Percentiles rank a stretch among this genome's conserved stretches.
phyloP scores from a whole-genome alignment of 176 grass and related monocot species.

The Phragmites australis region DNA sequence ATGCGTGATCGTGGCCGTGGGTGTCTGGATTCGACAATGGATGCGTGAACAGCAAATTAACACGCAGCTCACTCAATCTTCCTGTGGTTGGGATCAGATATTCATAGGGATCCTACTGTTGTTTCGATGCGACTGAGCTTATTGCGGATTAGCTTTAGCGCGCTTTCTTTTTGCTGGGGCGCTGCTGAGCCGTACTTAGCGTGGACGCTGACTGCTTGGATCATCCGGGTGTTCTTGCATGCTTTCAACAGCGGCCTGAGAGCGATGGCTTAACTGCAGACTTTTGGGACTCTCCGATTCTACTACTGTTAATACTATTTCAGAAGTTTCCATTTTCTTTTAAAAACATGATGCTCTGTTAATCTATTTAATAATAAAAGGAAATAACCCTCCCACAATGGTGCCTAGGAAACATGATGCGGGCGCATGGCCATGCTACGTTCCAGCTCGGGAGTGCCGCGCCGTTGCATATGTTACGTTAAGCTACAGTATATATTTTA shows the following conservation, averaged over 20 bases:
- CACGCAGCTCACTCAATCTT: not conserved
- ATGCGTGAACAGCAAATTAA: conserved; percentile 12
- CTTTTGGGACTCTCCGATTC: not conserved
- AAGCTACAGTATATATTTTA: too few species aligned
- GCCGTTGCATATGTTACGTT: too few species aligned
- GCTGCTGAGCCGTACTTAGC: not conserved
- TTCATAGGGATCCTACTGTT: not conserved
- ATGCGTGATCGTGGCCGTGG: too few species aligned
- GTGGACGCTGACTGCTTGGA: conserved; percentile 18
- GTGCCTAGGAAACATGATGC: too few species aligned
- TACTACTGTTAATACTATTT: not conserved
- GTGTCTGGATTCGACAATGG: not conserved
- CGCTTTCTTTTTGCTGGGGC: not conserved
- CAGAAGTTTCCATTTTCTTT: too few species aligned
- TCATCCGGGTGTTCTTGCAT: conserved; percentile 31
- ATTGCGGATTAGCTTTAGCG: not conserved
- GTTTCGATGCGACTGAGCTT: not conserved
- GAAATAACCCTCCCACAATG: too few species aligned
- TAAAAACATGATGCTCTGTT: too few species aligned
- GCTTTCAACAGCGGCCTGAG: conserved; percentile 13
- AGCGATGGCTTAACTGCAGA: conserved; percentile 27
- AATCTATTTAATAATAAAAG: too few species aligned
- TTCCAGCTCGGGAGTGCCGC: too few species aligned
- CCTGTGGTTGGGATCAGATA: not conserved
- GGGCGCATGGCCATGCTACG: too few species aligned